These are phyloP conservation scores for Gaertneriomyces sp. DNA, from an alignment of 192 early-diverging fungal species.

Conservation along the genomic window DNA sequence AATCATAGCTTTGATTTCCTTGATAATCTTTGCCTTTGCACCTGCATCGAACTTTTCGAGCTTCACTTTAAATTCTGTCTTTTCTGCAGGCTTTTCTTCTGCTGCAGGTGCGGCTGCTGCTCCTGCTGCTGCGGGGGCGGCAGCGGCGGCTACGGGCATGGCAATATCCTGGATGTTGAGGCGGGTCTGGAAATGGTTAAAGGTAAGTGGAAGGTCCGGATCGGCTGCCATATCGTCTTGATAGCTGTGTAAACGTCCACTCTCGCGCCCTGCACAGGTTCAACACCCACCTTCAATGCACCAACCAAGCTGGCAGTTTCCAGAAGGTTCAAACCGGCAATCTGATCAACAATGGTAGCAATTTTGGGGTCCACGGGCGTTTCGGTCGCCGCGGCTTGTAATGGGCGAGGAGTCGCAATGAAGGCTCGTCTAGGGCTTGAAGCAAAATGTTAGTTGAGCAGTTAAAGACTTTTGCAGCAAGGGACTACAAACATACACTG, in stretches of 20 bases:
- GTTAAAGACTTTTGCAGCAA: no score
- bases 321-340: constrained; percentile 84
- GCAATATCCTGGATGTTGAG: constrained; percentile 91
- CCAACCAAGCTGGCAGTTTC: constrained; percentile 90
- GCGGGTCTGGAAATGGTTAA: constrained; percentile 49
- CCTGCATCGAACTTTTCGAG: constrained; percentile 92
- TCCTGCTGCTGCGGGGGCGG: constrained; percentile 56
- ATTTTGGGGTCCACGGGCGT: constrained; percentile 55
- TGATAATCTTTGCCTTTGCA: constrained; percentile 95
- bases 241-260: background rate
- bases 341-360: constrained; percentile 80
- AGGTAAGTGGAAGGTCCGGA: background rate
- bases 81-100: constrained; percentile 79
- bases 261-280: background rate
- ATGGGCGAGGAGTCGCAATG: constrained; percentile 11
- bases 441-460: no score
- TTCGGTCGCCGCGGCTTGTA: constrained; percentile 4
- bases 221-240: background rate
- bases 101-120: constrained; percentile 66
- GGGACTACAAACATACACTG: no score
- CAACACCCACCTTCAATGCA: constrained; percentile 72
- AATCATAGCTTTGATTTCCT: constrained; percentile 92
- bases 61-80: constrained; percentile 94
- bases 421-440: constrained; percentile 13
- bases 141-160: constrained; percentile 72